These are phyloP conservation scores for Penicillium sp. DNA, from an alignment of 2,329 filamentous ascomycete species.

Conservation along the genomic window DNA sequence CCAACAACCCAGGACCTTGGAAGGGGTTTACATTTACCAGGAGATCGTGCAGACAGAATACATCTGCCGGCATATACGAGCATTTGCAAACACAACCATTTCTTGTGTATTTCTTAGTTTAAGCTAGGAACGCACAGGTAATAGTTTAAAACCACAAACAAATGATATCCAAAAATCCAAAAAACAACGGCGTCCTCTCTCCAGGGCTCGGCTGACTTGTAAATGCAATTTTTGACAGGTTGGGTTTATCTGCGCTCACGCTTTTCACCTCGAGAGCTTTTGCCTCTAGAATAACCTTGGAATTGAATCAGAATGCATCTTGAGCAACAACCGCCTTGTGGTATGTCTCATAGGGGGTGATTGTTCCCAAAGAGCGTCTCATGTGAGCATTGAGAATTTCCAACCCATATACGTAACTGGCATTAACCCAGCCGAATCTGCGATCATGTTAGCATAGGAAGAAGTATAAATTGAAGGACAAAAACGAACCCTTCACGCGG, in stretches of 20 bases:
- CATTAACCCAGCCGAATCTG: slow-evolving; percentile 98
- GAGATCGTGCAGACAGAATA: not conserved
- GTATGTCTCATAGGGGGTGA: slow-evolving; percentile 85
- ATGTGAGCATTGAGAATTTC: slow-evolving; percentile 87
- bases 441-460: slow-evolving; percentile 11
- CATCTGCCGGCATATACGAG: not conserved
- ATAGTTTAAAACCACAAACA: not conserved
- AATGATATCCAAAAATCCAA: not conserved
- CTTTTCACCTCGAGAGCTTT: too few relatives aligned
- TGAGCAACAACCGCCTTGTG: slow-evolving; percentile 60
- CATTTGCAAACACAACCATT: not conserved
- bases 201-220: not conserved
- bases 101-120: not conserved
- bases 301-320: slow-evolving; percentile 20
- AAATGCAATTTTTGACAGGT: not conserved
- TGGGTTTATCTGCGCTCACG: not conserved
- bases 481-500: slow-evolving; percentile 86
- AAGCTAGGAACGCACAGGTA: not conserved
- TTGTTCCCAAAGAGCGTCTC: slow-evolving; percentile 81
- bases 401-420: slow-evolving; percentile 92
- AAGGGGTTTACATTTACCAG: not conserved
- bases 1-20: not conserved
- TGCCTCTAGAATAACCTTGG: not conserved
- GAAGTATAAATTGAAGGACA: not conserved
- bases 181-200: not conserved